Base-by-base conservation (phyloP, 768 basidiomycete species). In the Rhizopogon vesiculosus region DNA sequence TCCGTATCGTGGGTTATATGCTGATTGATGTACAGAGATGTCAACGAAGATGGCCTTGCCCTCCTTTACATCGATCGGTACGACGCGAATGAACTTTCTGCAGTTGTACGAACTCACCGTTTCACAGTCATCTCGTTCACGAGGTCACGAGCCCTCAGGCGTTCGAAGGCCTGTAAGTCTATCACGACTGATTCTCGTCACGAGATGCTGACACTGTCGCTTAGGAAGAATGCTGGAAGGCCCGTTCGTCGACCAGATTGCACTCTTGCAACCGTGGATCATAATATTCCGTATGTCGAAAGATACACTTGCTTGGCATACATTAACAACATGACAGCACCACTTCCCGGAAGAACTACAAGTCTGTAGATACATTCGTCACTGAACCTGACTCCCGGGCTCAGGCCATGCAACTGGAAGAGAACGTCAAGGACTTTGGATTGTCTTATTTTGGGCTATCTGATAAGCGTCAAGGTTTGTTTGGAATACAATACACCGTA, bases 91-190 rank as follows among this genome's bases (percentile, higher is more conserved):
- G 35, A 7, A 5, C 9, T 18, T 25, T 48, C n/a, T 15, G 25
- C 19, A 16, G 40, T 44, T 22, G 12, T 15, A 12, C 33, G 46
- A 22, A 51, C 18, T 54, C 39, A 51, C 46, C 4, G 22, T 29
- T 19, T 54, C 12, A 28, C 51, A 76, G 81, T 56, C 82, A 83
- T 62, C 75, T 83, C 38, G 89, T 96, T 22, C 92, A 94, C 62
- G 93, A 94, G 76, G 93, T 95, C 51, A 94, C 93, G n/a, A 90
- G 86, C 55, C 93, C 93, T 41, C 93, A 95, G 71, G 93, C 93
- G 3, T 93, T 93, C 64, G 91, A 92, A 71, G 91, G 91, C 65
- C 75, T 93, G 83, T 88, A 61, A 69, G 84, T 74, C 59, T 3
- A 51, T 18, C 6, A 51, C 39, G 19, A 25, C 48, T 25, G 25